Evolutionary conservation across 208 protist species (phyloP).

Genomic region (Entamoeba moshkovskii): DNA sequence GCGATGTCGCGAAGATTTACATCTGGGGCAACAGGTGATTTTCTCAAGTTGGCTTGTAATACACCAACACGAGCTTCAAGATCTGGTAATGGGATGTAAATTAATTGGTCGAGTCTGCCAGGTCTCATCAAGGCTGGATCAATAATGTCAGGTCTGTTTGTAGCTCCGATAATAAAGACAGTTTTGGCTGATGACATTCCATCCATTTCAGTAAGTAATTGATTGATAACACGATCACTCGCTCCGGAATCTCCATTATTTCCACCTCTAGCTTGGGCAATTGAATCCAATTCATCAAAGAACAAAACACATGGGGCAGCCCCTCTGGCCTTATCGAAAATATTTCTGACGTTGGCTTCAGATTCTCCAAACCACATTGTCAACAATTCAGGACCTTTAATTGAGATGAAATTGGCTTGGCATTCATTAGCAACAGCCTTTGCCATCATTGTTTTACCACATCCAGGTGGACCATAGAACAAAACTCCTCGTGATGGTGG

Average conservation of each 20-base stretch:
- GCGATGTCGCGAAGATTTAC: slow-evolving; percentile 86
- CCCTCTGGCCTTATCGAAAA: slow-evolving; percentile 97
- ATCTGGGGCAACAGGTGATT: slow-evolving; percentile 79
- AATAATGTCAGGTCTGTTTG: slow-evolving; percentile 99
- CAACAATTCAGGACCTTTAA: slow-evolving; percentile 99
- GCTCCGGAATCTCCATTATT: slow-evolving; percentile 76
- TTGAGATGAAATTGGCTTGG: slow-evolving; percentile 98
- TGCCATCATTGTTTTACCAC: slow-evolving; percentile 65
- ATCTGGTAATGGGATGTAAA: slow-evolving; percentile 99
- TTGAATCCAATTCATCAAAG: slow-evolving; percentile 99
- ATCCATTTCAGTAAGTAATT: slow-evolving; percentile 99
- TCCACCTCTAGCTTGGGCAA: slow-evolving; percentile 77
- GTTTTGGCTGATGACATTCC: slow-evolving; percentile 95
- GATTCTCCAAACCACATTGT: slow-evolving; percentile 99
- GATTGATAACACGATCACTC: slow-evolving; percentile 99
- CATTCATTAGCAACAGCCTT: slow-evolving; percentile 64
- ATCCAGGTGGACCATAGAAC: slow-evolving; percentile 62
- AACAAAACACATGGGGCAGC: slow-evolving; percentile 98
- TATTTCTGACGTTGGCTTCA: slow-evolving; percentile 96
- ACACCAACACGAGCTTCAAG: slow-evolving; percentile 76
- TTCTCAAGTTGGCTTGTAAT: slow-evolving; percentile 83
- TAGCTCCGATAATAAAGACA: slow-evolving; percentile 99
- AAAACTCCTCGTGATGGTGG: slow-evolving; percentile 73
- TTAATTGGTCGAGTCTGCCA: slow-evolving; percentile 76
- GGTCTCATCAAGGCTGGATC: slow-evolving; percentile 96